Conservation (phyloP, 306 rosid genomes). For the Begonia fuchsioides region DNA sequence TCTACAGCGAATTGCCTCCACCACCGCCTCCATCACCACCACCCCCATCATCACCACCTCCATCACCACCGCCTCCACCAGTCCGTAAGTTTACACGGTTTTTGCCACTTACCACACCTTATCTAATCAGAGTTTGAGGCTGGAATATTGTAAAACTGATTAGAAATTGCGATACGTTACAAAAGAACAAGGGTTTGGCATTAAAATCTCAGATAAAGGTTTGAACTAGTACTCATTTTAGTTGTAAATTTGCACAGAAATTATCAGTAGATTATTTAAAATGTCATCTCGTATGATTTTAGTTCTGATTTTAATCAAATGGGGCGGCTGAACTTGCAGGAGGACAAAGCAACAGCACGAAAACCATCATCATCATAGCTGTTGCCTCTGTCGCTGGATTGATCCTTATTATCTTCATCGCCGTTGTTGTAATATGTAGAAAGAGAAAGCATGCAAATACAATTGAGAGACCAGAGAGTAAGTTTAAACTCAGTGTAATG, state of each 20-base stretch:
- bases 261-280: too few species aligned
- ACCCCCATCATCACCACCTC: conserved; percentile 1
- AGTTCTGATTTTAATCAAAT: too few species aligned
- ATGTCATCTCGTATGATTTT: too few species aligned
- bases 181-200: too few species aligned
- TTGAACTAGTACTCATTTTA: too few species aligned
- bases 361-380: conserved; percentile 3
- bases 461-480: not conserved
- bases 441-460: not conserved
- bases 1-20: not conserved
- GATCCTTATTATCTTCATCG: not conserved
- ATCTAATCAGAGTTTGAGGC: too few species aligned
- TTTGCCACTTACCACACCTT: too few species aligned
- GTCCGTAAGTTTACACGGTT: too few species aligned
- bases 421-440: not conserved
- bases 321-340: conserved; percentile 1
- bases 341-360: not conserved
- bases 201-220: too few species aligned
- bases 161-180: too few species aligned
- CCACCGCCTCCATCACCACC: conserved; percentile 3
- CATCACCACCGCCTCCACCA: conserved; percentile 1
- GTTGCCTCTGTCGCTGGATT: not conserved
- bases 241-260: too few species aligned
- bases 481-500: not conserved
- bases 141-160: too few species aligned